Evolutionary conservation across 2,329 filamentous ascomycete species (phyloP), one percentile per base, ranked within the genome.

Genomic region (Hypoxylon rubiginosum): DNA sequence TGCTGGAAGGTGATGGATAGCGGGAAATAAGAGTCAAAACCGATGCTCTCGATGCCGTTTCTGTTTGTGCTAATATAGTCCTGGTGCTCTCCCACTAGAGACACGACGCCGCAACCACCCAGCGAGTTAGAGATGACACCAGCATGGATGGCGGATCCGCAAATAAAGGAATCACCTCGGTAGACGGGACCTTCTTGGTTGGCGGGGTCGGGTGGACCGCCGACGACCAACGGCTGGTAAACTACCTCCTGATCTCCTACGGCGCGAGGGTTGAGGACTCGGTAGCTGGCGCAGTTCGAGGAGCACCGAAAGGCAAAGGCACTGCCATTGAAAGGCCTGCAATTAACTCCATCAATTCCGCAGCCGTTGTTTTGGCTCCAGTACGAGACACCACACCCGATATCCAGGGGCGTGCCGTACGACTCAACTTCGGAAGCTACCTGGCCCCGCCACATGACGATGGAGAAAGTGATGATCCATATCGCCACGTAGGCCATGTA

Each of bases 11-110:
- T 88, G 77, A 93, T 97, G 0, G 94, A 91, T 30, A 92, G 90
- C 0, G 96, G 96, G 73, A 99, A 99, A 70, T 93, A 93, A 0
- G 93, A 95, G 67, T 94, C 88, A 76, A 99, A 99, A 4, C 80
- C 86, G 58, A 92, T 83, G 68, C 93, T 97, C 28, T 83, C 80
- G 68, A 98, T 93, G 56, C 91, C 92, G 74, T 97, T 84, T n/a
- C 84, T 84, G 51, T 87, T 85, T 9, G 90, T 89, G 45, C 86
- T 84, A 45, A 85, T 80, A 75, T 90, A 97, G 52, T 85, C 81
- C 58, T 85, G 81, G 60, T 88, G 86, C 58, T 90, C 85, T 21
- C 94, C 94, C 21, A 92, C 84, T 39, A 96, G 84, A 58, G 88
- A 85, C 32, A 96, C 86, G 2, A 97, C 92, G 62, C 94, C 94